phyloP scores from a whole-genome alignment of 768 basidiomycete genomes.

The Omphalotus guepiniiformis region DNA sequence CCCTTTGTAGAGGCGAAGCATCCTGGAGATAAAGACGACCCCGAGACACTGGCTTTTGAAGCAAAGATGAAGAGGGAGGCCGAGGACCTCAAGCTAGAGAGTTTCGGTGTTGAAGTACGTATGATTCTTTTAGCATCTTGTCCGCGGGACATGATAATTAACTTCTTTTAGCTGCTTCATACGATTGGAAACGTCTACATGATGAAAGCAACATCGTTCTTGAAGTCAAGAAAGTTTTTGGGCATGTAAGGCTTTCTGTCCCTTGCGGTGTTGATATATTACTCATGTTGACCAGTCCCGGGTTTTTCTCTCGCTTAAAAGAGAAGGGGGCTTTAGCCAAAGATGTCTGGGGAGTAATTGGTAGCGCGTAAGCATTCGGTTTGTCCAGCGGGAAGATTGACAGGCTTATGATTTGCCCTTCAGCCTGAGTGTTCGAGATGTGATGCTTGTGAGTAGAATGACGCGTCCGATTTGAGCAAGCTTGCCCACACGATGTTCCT shows the following conservation, averaged over 20 bases:
- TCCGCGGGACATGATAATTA: conserved; percentile 3
- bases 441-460: conserved; percentile 55
- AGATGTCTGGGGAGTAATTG: conserved; percentile 95
- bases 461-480: no score
- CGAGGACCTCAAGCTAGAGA: conserved; percentile 94
- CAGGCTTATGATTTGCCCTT: background rate
- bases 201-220: conserved; percentile 85
- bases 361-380: conserved; percentile 72
- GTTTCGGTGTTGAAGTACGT: conserved; percentile 91
- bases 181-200: conserved; percentile 91
- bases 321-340: conserved; percentile 92
- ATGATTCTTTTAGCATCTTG: background rate
- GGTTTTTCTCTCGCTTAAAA: conserved; percentile 91
- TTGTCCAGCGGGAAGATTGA: conserved; percentile 7
- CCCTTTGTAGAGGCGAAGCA: conserved; percentile 89
- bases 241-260: conserved; percentile 60
- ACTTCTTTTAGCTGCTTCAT: conserved; percentile 61
- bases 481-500: background rate
- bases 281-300: conserved; percentile 44
- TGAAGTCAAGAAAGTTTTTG: conserved; percentile 89
- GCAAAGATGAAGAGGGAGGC: conserved; percentile 76
- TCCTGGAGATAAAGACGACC: conserved; percentile 76
- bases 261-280: background rate
- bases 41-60: conserved; percentile 79
- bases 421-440: conserved; percentile 69